Base-by-base conservation (phyloP, 805 yeast genomes). In the Metschnikowia lochheadii region DNA sequence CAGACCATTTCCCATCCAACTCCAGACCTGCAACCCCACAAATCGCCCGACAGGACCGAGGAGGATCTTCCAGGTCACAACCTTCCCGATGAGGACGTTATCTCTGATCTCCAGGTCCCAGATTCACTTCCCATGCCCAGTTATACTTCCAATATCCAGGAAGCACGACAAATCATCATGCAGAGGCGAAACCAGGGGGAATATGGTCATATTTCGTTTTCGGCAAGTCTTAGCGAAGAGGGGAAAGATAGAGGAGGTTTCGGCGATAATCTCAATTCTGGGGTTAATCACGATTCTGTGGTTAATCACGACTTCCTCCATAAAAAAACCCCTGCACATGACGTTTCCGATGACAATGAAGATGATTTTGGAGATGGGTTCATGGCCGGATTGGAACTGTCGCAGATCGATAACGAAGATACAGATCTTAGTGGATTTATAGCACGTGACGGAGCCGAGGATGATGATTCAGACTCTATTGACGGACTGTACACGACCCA, bases 371-470 rank as follows among this genome's bases (percentile, higher is more conserved):
- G 61, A 4, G 61, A 46, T 17, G 53, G 50, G 3, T 58, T 47
- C 38, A 50, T 58, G 56, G 61, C 40, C 18, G 61, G 61, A 1
- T 50, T 58, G 4, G 51, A 43, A 13, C 52, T 56, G 17, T 58
- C 61, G 2, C 60, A 56, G 35, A 41, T 42, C 2, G 57, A 56
- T 20, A 49, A 55, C 4, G 49, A 49, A 8, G 58, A 51, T 26
- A 56, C 60, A 0, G 61, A 58, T 29, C 47, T 58, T 37, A 56
- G 60, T 21, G 60, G 61, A 2, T 58, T 58, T 34, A 37, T 58
- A n/a, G 61, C 57, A 11, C 40, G 35, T 4, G 60, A 56, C 31
- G 54, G 50, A 17, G 57, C 49, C 8, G 56, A 40, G 3, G 5
- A n/a, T 13, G 14, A 23, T 7, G 58, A 53, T 4, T 41, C 37